Evolutionary conservation across 176 grass and related monocot species (phyloP), one percentile per base, ranked within the genome.

Genomic region (Triticum dicoccoides): DNA sequence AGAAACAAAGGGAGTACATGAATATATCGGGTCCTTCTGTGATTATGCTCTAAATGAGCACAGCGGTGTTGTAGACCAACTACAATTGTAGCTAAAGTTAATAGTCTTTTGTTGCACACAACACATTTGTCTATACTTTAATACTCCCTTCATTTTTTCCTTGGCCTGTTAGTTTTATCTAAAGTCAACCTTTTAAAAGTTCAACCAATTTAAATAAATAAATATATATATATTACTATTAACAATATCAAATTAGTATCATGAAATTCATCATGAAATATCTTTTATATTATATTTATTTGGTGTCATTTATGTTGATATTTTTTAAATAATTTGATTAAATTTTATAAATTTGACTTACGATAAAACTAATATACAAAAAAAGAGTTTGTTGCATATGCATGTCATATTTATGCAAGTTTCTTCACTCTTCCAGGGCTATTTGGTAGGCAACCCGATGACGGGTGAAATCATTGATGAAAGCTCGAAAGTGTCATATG

Each of bases 371-470:
- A 20, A 18, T 21, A 58, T 59, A 20, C 2, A 0, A 3, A 21
- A 20, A 20, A 56, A 56, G 51, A 18, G 51, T 54, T 49, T 49
- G 45, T 49, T 49, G 45, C 45, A 49, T 49, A 49, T 49, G 45
- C 45, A 14, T 14, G 15, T 7, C 51, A 54, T 54, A 54, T 17
- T 54, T 54, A 54, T 59, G 61, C 67, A 12, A 33, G 6, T 37
- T 38, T 11, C 34, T 0, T 68, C 33, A 5, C 3, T 47, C 3
- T 47, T 8, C 18, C 25, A 83, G 83, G 90, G 90, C 25, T 89
- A 92, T 65, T 42, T 92, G 10, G 41, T 92, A 11, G 90, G 90
- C 24, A 92, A 92, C 39, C 73, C 90, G 2, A 0, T 3, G 6
- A 92, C 83, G 47, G 90, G 79, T 10, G 83, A 86, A 74, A 79